These are phyloP conservation scores for Cercospora brassicicola DNA, from an alignment of 2,329 filamentous ascomycete species.

Conservation along the genomic window DNA sequence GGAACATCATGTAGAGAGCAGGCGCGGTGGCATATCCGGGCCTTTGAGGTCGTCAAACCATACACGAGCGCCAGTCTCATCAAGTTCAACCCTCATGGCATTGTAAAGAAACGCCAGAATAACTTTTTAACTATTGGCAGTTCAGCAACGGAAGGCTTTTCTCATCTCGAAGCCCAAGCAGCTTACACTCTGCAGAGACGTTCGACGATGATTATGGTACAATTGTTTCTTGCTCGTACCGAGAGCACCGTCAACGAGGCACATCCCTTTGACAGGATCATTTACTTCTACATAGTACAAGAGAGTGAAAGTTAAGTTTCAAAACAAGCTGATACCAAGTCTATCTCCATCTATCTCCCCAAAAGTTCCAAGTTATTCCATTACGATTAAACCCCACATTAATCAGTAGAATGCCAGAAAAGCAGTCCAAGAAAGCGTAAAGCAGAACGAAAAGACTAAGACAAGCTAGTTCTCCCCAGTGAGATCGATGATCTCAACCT, in stretches of 20 bases:
- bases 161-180: too few species aligned
- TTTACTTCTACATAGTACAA: too few species aligned
- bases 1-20: slow-evolving; percentile 8
- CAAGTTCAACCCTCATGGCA: too few species aligned
- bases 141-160: too few species aligned
- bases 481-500: background rate
- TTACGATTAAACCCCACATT: background rate
- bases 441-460: background rate
- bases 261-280: too few species aligned
- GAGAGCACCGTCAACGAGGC: background rate
- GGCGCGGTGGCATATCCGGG: background rate
- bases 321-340: background rate
- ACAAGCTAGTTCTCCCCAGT: background rate
- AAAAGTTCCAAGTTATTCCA: background rate
- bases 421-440: background rate
- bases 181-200: too few species aligned
- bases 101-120: background rate
- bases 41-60: background rate
- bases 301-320: background rate
- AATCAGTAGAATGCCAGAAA: background rate
- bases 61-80: background rate
- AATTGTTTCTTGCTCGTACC: background rate
- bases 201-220: background rate
- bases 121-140: background rate
- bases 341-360: background rate